Evolutionary conservation across 768 basidiomycete species (phyloP), one percentile per base, ranked within the genome.

Genomic region (Porpolomopsis calyptriformis): DNA sequence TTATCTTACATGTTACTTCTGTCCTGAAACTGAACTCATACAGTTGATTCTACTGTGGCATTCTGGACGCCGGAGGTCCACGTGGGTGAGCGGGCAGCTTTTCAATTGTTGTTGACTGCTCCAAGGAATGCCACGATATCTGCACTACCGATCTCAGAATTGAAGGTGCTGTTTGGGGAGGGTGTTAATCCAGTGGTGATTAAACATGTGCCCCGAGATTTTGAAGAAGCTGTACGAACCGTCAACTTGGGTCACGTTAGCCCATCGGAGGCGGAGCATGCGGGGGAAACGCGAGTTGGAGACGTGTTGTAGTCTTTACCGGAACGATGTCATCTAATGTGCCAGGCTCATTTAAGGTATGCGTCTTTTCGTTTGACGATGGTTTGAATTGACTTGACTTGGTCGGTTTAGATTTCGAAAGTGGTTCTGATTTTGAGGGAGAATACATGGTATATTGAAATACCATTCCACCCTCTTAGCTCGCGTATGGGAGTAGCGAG

Each of bases 41-140:
- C 47, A 92, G 90, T 92, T 49, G 68, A 78, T 31, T 72, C 77
- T 0, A 68, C 65, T 24, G 64, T 81, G 3, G 70, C 79, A 0
- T 97, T 96, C 60, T 92, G 86, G 84, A 59, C 70, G 6, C 50
- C 73, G 0, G 72, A 78, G 47, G 74, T 78, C 20, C 70, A 72
- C 43, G 72, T 92, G 4, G 74, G 70, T 8, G 74, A 80, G 50
- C 58, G 64, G 2, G 76, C 74, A 0, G 74, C 85, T 0, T 96
- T 89, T 62, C 92, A 97, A 59, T 55, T 96, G 7, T 65, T 70
- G 6, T 57, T 96, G 23, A 61, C 68, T 2, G 74, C 83, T 0
- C 77, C 79, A 0, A 55, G 60, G 0, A 55, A 62, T 3, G 65
- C 75, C 10, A 58, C 68, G 0, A 66, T 88, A 16, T 69, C 74